Conservation (phyloP, 768 basidiomycete genomes). For the Crassisporium funariophilum region DNA sequence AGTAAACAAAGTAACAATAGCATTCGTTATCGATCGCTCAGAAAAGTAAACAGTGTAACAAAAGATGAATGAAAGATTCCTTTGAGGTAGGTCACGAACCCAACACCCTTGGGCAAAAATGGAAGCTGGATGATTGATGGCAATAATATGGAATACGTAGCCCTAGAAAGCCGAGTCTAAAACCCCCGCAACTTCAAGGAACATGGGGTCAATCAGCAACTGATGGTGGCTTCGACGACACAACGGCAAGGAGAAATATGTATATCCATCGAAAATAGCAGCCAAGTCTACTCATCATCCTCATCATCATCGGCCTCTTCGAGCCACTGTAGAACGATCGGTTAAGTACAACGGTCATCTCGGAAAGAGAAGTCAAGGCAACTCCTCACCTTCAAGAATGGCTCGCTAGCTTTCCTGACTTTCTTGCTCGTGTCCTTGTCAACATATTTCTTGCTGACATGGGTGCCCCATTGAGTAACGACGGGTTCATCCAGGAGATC, state of each 20-base stretch:
- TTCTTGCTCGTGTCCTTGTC: constrained; percentile 95
- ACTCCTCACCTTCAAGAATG: constrained; percentile 91
- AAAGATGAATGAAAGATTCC: no score
- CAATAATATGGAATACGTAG: no score
- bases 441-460: constrained; percentile 95
- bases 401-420: constrained; percentile 93
- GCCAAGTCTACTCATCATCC: constrained; percentile 54
- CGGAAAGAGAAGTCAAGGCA: constrained; percentile 15
- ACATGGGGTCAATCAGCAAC: neutral
- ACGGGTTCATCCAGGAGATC: constrained; percentile 94
- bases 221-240: neutral
- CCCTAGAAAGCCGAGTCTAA: no score
- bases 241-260: neutral
- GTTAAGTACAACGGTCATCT: constrained; percentile 8
- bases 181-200: no score
- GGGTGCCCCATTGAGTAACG: constrained; percentile 90
- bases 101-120: no score
- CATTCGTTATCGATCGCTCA: no score
- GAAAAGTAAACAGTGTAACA: no score
- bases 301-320: constrained; percentile 86
- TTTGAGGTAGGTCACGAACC: no score
- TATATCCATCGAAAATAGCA: no score
- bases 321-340: constrained; percentile 61
- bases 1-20: no score
- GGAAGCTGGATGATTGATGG: no score